These are phyloP conservation scores for Gaultheria prostrata DNA, from an alignment of 148 eudicot genomes.

Conservation along the genomic window DNA sequence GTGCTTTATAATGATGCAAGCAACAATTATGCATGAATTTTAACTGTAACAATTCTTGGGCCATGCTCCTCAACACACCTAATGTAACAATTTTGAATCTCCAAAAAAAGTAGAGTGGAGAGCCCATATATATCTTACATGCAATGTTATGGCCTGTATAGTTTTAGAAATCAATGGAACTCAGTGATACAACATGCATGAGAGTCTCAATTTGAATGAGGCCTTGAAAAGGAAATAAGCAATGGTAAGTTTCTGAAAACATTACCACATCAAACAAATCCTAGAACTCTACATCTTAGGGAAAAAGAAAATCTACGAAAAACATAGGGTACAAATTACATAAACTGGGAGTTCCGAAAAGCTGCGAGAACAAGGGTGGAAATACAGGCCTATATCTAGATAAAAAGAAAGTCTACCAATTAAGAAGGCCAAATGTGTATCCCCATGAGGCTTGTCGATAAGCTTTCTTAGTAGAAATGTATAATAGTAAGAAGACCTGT, in stretches of 20 bases:
- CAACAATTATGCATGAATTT: background rate
- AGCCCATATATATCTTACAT: background rate
- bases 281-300: background rate
- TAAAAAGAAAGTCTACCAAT: background rate
- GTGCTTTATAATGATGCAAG: background rate
- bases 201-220: background rate
- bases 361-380: background rate
- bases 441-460: background rate
- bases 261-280: background rate
- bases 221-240: background rate
- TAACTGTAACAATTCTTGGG: background rate
- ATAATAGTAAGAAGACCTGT: background rate
- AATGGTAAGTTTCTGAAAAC: background rate
- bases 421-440: background rate
- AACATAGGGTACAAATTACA: background rate
- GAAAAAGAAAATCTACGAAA: background rate
- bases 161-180: background rate
- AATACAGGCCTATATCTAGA: background rate
- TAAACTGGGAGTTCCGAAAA: background rate
- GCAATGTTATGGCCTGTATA: background rate
- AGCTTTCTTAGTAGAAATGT: background rate
- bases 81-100: background rate
- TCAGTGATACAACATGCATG: background rate
- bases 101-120: background rate
- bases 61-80: slow-evolving; percentile 2